Base-by-base conservation (phyloP, 192 early-diverging fungal species). In the Coemansia sp. region DNA sequence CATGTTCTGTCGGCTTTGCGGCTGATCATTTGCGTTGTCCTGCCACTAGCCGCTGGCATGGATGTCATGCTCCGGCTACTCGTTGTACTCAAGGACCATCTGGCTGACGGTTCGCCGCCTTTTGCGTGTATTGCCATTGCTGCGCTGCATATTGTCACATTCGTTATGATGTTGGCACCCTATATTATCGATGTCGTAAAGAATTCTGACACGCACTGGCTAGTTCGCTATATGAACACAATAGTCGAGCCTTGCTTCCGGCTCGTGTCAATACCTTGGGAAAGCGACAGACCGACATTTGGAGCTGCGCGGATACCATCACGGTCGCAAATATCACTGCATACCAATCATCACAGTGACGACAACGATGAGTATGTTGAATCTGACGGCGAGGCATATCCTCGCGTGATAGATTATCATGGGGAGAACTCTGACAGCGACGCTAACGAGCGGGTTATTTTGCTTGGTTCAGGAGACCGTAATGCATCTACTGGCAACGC, bases 261-360 rank as follows among this genome's bases (percentile, higher is more conserved):
- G 52, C 52, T 59, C 19, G 22, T 68, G 2, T 20, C 41, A 5
- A 18, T 23, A 13, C 38, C 49, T 2, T 45, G 50, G 35, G n/a
- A 19, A 10, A 35, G 26, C 12, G 38, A 43, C 48, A 41, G 10
- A 35, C 67, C 29, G 10, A 37, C 22, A 2, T 19, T 19, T 9
- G 37, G 61, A 20, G 22, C 29, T 27, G 18, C 26, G 19, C 50
- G 38, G 3, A 23, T 41, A 3, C 58, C 57, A 0, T 60, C 62
- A n/a, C 56, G 77, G 3, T 80, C 77, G 20, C 77, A 80, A 41
- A 80, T 80, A 18, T 80, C 77, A 3, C 77, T 80, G 11, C 77
- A 71, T 26, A 80, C 71, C 2, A 73, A 71, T 54, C 49, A 68
- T 20, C 59, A 39, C 16, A 8, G 16, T 6, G 58, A 61, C 49